Evolutionary conservation across 805 yeast species (phyloP).

Genomic region (Kodamaea sagamina): DNA sequence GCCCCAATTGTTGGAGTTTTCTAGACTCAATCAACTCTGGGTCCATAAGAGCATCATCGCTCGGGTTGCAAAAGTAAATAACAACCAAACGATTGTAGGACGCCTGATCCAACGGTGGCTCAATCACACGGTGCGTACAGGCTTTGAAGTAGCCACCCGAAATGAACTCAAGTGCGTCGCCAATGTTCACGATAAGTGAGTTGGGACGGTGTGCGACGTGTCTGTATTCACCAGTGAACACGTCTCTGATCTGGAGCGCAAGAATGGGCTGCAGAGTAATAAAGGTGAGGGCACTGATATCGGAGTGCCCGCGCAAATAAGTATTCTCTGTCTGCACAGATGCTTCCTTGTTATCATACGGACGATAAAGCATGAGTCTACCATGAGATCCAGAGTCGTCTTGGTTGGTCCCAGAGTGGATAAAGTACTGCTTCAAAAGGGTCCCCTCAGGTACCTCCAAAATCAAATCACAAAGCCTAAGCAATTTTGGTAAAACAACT

Average conservation of each 20-base stretch:
- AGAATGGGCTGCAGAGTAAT: slow-evolving; percentile 45
- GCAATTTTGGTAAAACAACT: slow-evolving; percentile 10
- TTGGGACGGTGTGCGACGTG: slow-evolving; percentile 42
- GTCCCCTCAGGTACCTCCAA: slow-evolving; percentile 59
- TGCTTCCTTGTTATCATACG: slow-evolving; percentile 27
- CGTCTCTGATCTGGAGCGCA: slow-evolving; percentile 42
- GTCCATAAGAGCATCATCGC: slow-evolving; percentile 37
- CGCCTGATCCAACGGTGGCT: slow-evolving; percentile 47
- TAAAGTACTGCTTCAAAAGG: slow-evolving; percentile 9
- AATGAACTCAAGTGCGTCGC: slow-evolving; percentile 43
- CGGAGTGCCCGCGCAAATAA: slow-evolving; percentile 52
- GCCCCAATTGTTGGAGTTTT: slow-evolving; percentile 35
- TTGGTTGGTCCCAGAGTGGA: slow-evolving; percentile 11
- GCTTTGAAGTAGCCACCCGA: slow-evolving; percentile 51
- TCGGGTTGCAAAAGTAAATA: slow-evolving; percentile 47
- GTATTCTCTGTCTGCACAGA: slow-evolving; percentile 36
- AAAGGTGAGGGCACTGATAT: slow-evolving; percentile 42
- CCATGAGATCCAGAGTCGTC: slow-evolving; percentile 28
- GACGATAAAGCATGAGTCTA: slow-evolving; percentile 30
- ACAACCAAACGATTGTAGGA: slow-evolving; percentile 38
- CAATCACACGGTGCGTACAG: slow-evolving; percentile 49
- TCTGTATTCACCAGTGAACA: slow-evolving; percentile 38
- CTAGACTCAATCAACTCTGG: slow-evolving; percentile 44
- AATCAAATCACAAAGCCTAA: slow-evolving; percentile 47
- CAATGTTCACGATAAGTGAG: slow-evolving; percentile 43